Evolutionary conservation across 1,139 yeast genomes (phyloP).

Genomic region (Diutina siamensis): DNA sequence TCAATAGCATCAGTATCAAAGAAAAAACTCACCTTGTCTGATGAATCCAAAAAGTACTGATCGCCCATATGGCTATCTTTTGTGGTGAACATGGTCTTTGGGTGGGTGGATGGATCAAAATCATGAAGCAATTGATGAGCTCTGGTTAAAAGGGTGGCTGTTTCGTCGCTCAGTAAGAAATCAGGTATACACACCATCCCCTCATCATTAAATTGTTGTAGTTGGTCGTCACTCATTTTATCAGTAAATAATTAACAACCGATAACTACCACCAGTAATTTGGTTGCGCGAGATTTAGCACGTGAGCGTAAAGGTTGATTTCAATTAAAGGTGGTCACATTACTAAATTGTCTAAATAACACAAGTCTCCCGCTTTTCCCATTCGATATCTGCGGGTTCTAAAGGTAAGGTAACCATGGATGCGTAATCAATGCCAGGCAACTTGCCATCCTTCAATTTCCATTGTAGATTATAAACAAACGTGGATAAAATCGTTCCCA

Average conservation of each 20-base stretch:
- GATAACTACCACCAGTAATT: too few species aligned
- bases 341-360: not conserved
- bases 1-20: constrained; percentile 66
- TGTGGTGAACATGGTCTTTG: constrained; percentile 62
- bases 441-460: constrained; percentile 48
- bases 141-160: constrained; percentile 26
- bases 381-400: constrained; percentile 43
- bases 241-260: too few species aligned
- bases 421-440: constrained; percentile 51
- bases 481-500: constrained; percentile 74
- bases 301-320: not conserved
- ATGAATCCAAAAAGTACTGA: constrained; percentile 55
- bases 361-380: constrained; percentile 6
- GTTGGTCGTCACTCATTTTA: constrained; percentile 21
- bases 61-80: constrained; percentile 64
- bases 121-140: constrained; percentile 34
- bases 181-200: constrained; percentile 56
- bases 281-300: not conserved
- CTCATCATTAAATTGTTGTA: constrained; percentile 34
- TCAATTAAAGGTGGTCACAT: not conserved
- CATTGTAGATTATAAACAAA: constrained; percentile 70
- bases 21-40: constrained; percentile 60
- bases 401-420: constrained; percentile 89
- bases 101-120: constrained; percentile 50
- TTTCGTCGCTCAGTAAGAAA: constrained; percentile 35